Evolutionary conservation across 2,329 filamentous ascomycete genomes (phyloP), one percentile per base, ranked within the genome.

Genomic region (Leptographium lundbergii): DNA sequence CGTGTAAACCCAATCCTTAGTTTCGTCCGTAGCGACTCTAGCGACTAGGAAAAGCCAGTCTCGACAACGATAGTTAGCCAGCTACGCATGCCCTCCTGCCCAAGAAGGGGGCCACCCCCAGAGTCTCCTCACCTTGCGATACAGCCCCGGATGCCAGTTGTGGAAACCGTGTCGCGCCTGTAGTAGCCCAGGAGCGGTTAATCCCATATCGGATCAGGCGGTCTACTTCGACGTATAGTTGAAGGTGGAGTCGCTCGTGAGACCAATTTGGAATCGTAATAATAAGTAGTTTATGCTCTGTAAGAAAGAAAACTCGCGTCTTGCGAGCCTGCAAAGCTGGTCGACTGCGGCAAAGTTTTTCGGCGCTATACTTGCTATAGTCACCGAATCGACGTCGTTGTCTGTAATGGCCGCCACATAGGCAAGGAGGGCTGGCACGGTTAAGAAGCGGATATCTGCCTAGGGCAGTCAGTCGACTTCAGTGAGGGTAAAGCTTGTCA

Each of bases 41-140:
- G 24, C 2, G 51, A 51, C 45, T 60, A 51, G 27, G 55, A 19
- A 10, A 29, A 51, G 9, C 59, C 55, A 11, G 51, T 45, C n/a
- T 60, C 59, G 3, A 57, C 11, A 5, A 60, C 56, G 17, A 57
- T 39, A 1, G 55, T 57, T 11, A 56, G 59, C 59, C 59, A 60
- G 7, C 6, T 19, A 36, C 11, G 11, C 24, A 2, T 17, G 34
- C 14, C 14, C 5, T 25, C 22, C 11, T 53, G 58, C n/a, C 27
- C 48, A 5, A 47, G 53, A 19, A 24, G 6, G 19, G 58, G 58
- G 6, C n/a, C 32, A 6, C 54, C 54, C 19, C 47, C 22, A 3
- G 54, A 45, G 34, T 59, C 58, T 14, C 58, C 53, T 59, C 58
- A 25, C 54, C 58, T n/a, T 47, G 52, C 19, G 57, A 58, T n/a